Evolutionary conservation across 768 basidiomycete genomes (phyloP).

Genomic region (Agrocybe pediades): DNA sequence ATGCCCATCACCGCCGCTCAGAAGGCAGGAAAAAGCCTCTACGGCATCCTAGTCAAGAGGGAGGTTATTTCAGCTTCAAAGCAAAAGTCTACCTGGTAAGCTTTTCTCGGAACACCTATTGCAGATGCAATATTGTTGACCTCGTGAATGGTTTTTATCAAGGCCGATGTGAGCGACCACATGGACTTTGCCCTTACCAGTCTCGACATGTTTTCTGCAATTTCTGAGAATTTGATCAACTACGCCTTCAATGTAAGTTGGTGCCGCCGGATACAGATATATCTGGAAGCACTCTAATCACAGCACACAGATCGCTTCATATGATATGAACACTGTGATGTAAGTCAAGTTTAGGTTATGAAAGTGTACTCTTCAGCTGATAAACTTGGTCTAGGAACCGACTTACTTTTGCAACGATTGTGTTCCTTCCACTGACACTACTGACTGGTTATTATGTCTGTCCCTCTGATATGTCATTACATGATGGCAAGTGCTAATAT

Average conservation of each 20-base stretch:
- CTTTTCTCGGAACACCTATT: not conserved
- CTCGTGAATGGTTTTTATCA: not conserved
- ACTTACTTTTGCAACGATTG: constrained; percentile 67
- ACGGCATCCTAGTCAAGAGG: constrained; percentile 27
- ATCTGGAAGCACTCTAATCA: not conserved
- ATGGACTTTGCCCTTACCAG: constrained; percentile 71
- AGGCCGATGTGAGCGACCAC: constrained; percentile 79
- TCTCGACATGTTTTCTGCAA: constrained; percentile 72
- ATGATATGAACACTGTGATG: constrained; percentile 72
- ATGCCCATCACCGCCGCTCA: not conserved
- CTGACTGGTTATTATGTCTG: constrained; percentile 76
- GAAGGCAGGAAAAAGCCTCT: not conserved
- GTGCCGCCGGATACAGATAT: not conserved
- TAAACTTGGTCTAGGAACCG: constrained; percentile 46
- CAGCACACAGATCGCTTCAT: constrained; percentile 52
- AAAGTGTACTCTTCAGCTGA: not conserved
- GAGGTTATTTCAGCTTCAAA: constrained; percentile 70
- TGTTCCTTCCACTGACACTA: constrained; percentile 70
- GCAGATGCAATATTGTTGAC: not conserved
- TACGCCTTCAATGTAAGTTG: constrained; percentile 68
- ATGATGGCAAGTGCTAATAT: not conserved
- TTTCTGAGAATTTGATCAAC: constrained; percentile 71
- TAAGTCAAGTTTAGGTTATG: constrained; percentile 25
- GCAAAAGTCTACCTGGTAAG: constrained; percentile 67
- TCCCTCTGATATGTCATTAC: constrained; percentile 15